phyloP scores from a whole-genome alignment of 345 rosid genomes.

The Lepidium africanum region DNA sequence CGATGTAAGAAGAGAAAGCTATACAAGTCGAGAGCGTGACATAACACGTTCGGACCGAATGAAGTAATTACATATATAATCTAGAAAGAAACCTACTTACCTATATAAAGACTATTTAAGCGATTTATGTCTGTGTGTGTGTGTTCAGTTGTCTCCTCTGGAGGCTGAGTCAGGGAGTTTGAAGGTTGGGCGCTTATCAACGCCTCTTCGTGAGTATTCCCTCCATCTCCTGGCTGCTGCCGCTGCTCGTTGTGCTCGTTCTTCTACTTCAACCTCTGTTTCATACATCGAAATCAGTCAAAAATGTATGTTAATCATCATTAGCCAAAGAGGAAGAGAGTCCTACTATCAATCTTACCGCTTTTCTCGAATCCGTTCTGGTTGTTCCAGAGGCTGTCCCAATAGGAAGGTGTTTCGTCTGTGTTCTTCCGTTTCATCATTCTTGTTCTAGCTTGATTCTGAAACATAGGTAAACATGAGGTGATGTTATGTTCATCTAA shows the following conservation, averaged over 20 bases:
- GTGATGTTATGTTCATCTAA: neutral
- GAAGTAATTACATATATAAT: constrained; percentile 14
- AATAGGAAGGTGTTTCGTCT: constrained; percentile 45
- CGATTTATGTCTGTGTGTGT: neutral
- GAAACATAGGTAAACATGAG: constrained; percentile 1
- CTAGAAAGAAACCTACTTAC: neutral
- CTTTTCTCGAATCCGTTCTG: constrained; percentile 46
- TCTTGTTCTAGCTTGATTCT: constrained; percentile 70
- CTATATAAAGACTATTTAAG: neutral
- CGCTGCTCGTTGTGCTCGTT: constrained; percentile 67
- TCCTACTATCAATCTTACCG: constrained; percentile 33
- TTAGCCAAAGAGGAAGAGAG: neutral
- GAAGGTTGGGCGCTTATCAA: constrained; percentile 61
- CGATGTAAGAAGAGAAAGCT: constrained; percentile 11
- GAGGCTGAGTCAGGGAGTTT: constrained; percentile 73
- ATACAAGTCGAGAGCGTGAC: constrained; percentile 12
- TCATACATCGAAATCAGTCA: neutral
- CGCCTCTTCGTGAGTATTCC: constrained; percentile 86
- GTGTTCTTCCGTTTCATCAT: constrained; percentile 56
- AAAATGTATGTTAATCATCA: neutral
- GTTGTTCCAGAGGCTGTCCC: constrained; percentile 69
- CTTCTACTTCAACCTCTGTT: constrained; percentile 79
- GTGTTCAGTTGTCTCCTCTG: constrained; percentile 32
- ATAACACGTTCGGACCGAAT: neutral
- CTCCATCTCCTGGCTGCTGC: constrained; percentile 93